Conservation (phyloP, 2,329 filamentous ascomycete genomes). For the Neonectria ditissima region DNA sequence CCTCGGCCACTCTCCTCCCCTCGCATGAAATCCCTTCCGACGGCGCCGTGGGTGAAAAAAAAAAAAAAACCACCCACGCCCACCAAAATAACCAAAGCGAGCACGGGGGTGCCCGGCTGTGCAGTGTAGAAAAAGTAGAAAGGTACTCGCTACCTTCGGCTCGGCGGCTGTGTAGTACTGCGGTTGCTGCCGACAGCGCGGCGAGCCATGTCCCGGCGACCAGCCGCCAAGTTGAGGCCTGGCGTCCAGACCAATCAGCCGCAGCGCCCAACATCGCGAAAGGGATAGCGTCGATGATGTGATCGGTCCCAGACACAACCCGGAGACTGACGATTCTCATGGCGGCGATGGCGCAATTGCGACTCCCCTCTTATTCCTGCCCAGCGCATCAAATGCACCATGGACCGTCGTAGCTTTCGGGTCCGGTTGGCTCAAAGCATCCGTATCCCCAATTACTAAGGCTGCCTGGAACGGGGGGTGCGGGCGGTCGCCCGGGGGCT, state of each 20-base stretch:
- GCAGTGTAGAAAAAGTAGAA: conserved; percentile 2
- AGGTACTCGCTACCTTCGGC: conserved; percentile 42
- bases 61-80: conserved; percentile 15
- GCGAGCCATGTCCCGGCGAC: conserved; percentile 41
- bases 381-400: conserved; percentile 38
- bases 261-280: conserved; percentile 55
- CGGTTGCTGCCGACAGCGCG: conserved; percentile 39
- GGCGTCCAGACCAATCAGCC: conserved; percentile 51
- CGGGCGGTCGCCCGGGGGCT: conserved; percentile 46
- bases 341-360: conserved; percentile 54
- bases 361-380: conserved; percentile 42
- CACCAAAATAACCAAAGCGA: conserved; percentile 10
- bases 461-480: conserved; percentile 35
- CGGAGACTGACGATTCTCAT: conserved; percentile 44
- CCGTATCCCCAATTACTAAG: conserved; percentile 44
- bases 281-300: conserved; percentile 66
- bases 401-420: conserved; percentile 32
- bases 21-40: conserved; percentile 12
- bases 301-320: conserved; percentile 56
- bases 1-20: conserved; percentile 7
- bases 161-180: conserved; percentile 41
- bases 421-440: conserved; percentile 34
- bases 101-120: conserved; percentile 12
- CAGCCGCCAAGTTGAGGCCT: conserved; percentile 39
- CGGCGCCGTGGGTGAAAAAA: conserved; percentile 10